Conservation (phyloP, 2,329 filamentous ascomycete species). For the Epichloe gansuensis region DNA sequence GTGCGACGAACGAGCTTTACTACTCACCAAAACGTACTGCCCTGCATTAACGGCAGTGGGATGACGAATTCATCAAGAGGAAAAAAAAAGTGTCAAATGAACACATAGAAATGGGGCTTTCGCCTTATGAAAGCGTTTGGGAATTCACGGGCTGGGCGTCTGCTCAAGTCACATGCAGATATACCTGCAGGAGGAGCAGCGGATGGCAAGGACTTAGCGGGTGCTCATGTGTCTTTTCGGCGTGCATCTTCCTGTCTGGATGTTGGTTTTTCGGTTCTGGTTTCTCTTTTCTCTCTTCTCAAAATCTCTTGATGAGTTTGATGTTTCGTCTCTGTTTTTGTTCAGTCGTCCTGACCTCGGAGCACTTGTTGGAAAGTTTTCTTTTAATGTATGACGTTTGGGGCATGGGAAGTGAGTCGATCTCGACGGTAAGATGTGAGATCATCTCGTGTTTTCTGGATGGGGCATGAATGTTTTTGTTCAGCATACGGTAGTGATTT, state of each 20-base stretch:
- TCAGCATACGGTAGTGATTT: constrained; percentile 20
- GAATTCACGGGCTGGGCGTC: constrained; percentile 17
- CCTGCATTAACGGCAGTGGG: constrained; percentile 22
- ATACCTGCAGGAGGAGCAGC: constrained; percentile 18
- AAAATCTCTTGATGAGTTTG: constrained; percentile 21
- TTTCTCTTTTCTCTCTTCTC: constrained; percentile 13
- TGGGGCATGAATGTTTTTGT: constrained; percentile 8
- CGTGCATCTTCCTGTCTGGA: constrained; percentile 15
- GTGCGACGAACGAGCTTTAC: constrained; percentile 6
- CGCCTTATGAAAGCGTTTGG: constrained; percentile 16
- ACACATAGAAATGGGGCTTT: constrained; percentile 32
- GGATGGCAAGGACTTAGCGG: constrained; percentile 24
- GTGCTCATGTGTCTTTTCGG: constrained; percentile 16
- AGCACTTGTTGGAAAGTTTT: constrained; percentile 13
- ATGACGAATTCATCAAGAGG: constrained; percentile 33
- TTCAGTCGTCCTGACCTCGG: not conserved
- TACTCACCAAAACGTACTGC: constrained; percentile 15
- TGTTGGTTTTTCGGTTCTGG: not conserved
- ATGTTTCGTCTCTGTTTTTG: constrained; percentile 12
- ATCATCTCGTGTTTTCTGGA: constrained; percentile 11
- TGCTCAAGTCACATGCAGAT: constrained; percentile 26
- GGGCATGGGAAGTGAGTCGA: constrained; percentile 1
- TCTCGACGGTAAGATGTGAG: constrained; percentile 7
- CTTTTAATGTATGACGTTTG: constrained; percentile 9
- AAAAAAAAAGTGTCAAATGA: constrained; percentile 31